phyloP scores from a whole-genome alignment of 139 green algal species.

The Chlamydomonas asymmetrica region DNA sequence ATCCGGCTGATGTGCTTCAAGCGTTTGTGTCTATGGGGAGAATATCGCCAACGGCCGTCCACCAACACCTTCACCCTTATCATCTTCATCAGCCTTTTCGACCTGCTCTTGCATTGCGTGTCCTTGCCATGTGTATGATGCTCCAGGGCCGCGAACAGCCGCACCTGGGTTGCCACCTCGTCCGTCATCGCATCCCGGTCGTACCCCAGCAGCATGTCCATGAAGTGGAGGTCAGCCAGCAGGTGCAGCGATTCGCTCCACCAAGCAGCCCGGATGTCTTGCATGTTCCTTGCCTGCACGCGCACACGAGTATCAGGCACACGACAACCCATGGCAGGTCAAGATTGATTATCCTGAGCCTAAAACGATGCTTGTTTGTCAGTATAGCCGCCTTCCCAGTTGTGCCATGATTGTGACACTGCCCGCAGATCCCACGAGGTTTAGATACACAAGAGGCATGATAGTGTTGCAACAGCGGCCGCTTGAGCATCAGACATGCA shows the following conservation, averaged over 20 bases:
- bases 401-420: too few relatives aligned
- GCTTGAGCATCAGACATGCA: too few relatives aligned
- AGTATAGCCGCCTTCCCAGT: too few relatives aligned
- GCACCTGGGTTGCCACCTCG: constrained; percentile 48
- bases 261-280: constrained; percentile 47
- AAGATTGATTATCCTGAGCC: too few relatives aligned
- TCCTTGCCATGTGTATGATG: background rate
- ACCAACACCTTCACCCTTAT: background rate
- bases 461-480: too few relatives aligned
- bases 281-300: too few relatives aligned
- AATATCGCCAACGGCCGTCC: background rate
- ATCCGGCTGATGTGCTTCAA: background rate
- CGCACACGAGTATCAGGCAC: too few relatives aligned
- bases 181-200: constrained; percentile 65
- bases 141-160: constrained; percentile 10
- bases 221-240: constrained; percentile 56
- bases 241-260: constrained; percentile 56
- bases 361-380: too few relatives aligned
- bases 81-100: too few relatives aligned
- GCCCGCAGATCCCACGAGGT: too few relatives aligned
- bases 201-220: constrained; percentile 53
- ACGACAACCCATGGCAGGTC: too few relatives aligned
- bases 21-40: background rate
- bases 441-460: too few relatives aligned
- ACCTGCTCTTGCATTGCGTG: constrained; percentile 3